Base-by-base conservation (phyloP, 495 filamentous ascomycete genomes). In the Daldinia childiae region DNA sequence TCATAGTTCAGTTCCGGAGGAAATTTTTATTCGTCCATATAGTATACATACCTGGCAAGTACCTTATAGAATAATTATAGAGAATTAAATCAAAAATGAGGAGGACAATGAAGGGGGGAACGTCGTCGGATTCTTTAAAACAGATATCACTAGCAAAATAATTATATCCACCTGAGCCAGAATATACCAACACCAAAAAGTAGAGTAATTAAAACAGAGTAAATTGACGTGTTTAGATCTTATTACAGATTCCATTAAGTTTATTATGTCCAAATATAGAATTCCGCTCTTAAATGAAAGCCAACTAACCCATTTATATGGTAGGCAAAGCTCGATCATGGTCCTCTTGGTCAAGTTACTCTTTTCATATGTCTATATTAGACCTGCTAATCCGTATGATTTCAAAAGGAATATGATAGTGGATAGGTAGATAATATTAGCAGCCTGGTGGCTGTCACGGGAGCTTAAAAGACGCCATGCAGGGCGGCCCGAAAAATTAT, bases 381-480 rank as follows among this genome's bases (percentile, higher is more conserved):
- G 43, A 48, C 9, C 17, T 41, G 0, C n/a, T 41, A 17, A 41
- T 41, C 1, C 15, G 15, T 17, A 6, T 41, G n/a, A 41, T 17
- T 17, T 41, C n/a, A 17, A 41, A 17, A 11, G 39, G 39, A 48
- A 21, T 21, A 36, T 12, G 3, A 36, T 12, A 36, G 34, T 36
- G 12, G 34, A 36, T 36, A 14, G n/a, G n/a, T n/a, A n/a, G n/a
- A n/a, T n/a, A n/a, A 34, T 11, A 34, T 11, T 14, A 36, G 9
- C 7, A 48, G 7, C 43, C 43, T 9, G 43, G 21, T 24, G 43
- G 19, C 19, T 48, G 43, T 48, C 19, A 24, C 43, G 43, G 43
- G 43, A 48, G 19, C 19, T 48, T 48, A 48, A 48, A 48, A 24
- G 19, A 48, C 43, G 43, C 21, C 43, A 48, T 48, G 43, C 43